Evolutionary conservation across 805 yeast genomes (phyloP), one percentile per base, ranked within the genome.

Genomic region (Yarrowia porcina): DNA sequence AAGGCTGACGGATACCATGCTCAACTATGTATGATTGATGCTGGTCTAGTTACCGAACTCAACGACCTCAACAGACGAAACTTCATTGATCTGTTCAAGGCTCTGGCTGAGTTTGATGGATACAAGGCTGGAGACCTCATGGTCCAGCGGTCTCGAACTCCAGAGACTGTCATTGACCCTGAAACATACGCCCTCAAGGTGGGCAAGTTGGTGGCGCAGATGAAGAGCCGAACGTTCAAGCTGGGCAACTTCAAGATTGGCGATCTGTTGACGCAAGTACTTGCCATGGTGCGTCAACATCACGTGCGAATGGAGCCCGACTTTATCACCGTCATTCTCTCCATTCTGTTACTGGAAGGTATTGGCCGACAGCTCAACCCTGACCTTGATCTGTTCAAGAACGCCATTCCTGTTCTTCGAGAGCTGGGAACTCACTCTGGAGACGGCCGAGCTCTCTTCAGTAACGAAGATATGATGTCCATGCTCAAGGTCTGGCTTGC

Each of bases 281-380:
- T 94, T 64, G 79, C 86, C 3, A 91, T 94, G 97, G 98, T 94
- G 18, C 79, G 98, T 65, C 77, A 79, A 11, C 99, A 94, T 73
- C 99, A 94, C 74, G 99, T 94, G 21, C 81, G 97, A 71, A 89
- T 94, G 96, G 99, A 94, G 71, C 96, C 96, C 7, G 99, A 94
- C 74, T 94, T 94, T 71, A 86, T 94, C 44, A 90, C 96, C 30
- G 97, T 94, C 23, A 88, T 94, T n/a, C 90, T 94, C 32, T 97
- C 98, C 0, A 91, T 94, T 23, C 76, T 94, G 62, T 78, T 94
- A 63, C 76, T 94, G 64, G 99, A 94, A 74, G 99, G 99, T 11
- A 88, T 94, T 61, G 98, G 99, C 20, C 81, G 98, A 71, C 96
- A 88, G 74, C 79, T 94, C 63, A 96, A 94, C 74, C 97, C 98